Base-by-base conservation (phyloP, 208 protist genomes). In the Vickermania ingenoplastis region DNA sequence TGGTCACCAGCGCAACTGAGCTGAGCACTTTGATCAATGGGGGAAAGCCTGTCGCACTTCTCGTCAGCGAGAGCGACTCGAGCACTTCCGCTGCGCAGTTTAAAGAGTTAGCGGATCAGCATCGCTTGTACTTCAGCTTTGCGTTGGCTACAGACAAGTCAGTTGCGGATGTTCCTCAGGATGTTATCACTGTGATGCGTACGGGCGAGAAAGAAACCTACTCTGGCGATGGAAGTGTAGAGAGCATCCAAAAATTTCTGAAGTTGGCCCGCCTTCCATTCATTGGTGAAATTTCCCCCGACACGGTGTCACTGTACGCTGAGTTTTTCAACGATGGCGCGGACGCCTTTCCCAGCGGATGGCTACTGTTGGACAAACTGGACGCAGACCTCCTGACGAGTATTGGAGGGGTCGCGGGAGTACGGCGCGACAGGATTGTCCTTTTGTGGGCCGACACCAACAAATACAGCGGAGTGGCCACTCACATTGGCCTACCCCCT, bases 361-460 rank as follows among this genome's bases (percentile, higher is more conserved):
- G 93, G 56, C 88, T 94, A 36, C 29, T 91, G 26, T 68, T 56
- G 65, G 71, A 65, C 50, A 59, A 79, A 53, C 61, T 50, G 50
- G 30, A 61, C 14, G 48, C 28, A 1, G 45, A 29, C 53, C 51
- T 71, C 59, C 66, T 67, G 50, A 74, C 69, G 64, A 36, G 13
- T 24, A 57, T 86, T 3, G 41, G 49, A 13, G 75, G 67, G 17
- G 61, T 91, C 23, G 91, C 87, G 51, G 71, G 80, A 55, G 78
- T 89, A 63, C 74, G 80, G 66, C 88, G 86, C 59, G 74, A 71
- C 41, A 28, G 91, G 31, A 31, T 94, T 0, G 55, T 87, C 25
- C 69, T 97, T 61, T 82, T 86, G 30, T 86, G 70, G 71, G 69
- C 94, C 14, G 71, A 96, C 62, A 65, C 65, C 27, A 79, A 79